Base-by-base conservation (phyloP, 768 basidiomycete genomes). In the Amanita jacksonii region DNA sequence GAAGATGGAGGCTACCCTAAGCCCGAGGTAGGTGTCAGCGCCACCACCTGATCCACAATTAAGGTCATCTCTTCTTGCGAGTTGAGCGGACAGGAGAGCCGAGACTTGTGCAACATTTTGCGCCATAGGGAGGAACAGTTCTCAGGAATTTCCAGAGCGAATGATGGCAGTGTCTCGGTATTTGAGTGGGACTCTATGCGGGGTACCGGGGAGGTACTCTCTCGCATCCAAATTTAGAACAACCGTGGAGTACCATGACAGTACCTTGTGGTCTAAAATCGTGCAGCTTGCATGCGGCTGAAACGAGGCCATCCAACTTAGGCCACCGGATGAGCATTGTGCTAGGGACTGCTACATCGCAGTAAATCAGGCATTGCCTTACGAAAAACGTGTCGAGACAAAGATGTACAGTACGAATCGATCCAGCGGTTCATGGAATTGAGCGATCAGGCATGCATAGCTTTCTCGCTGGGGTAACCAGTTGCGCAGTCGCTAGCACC, bases 1-100 rank as follows among this genome's bases (percentile, higher is more conserved):
- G 62, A 90, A 90, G 50, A 89, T 61, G 16, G 85, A 76, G 0
- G 72, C 86, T 37, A 89, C 68, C 3, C 87, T 75, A 35, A 90
- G 63, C 24, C 65, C 58, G 4, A 70, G 58, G 48, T 69, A 63
- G 2, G 67, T 60, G 50, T 74, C 60, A 15, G 66, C 64, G n/a
- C 75, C 75, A 23, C 75, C 73, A 13, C 73, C 74, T 5, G 61
- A 54, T 35, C 72, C 70, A 57, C 82, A 85, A 36, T 63, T 62
- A n/a, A 47, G 49, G n/a, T 50, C 57, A 22, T 47, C 46, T 15
- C 37, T 38, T 20, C 15, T n/a, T 27, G 28, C 19, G 31, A 42
- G 25, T 16, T 44, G 44, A 23, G 34, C 35, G 41, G 23, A 44
- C 18, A 43, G 33, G 28, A 34, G 36, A 23, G 32, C 38, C 42